Percentiles rank a stretch among this genome's conserved stretches.
Conservation (phyloP, 31 red algal genomes). For the Endocladia muricata region DNA sequence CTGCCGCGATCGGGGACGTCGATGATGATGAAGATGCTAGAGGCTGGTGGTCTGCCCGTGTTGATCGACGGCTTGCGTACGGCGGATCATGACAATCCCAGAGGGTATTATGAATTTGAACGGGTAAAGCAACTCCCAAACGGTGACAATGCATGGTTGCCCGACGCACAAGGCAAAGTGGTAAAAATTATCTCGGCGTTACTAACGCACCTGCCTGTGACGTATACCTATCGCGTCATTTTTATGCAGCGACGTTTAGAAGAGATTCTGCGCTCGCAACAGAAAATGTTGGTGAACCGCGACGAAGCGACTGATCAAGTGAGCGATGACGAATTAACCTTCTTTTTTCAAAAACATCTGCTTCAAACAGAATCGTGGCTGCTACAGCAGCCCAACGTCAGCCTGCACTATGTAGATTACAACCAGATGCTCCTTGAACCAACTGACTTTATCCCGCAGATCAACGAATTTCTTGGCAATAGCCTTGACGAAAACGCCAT, state of each 20-base stretch:
- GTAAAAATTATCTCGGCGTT: background rate
- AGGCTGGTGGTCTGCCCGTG: background rate
- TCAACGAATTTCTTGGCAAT: too few relatives aligned
- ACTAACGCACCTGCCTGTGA: background rate
- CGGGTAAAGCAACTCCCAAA: background rate
- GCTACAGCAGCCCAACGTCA: too few relatives aligned
- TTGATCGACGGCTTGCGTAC: background rate
- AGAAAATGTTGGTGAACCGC: background rate
- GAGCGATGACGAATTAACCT: too few relatives aligned
- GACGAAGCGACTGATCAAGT: too few relatives aligned
- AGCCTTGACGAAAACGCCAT: too few relatives aligned
- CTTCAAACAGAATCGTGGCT: too few relatives aligned
- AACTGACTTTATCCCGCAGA: too few relatives aligned
- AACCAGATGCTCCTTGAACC: too few relatives aligned
- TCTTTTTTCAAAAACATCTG: too few relatives aligned
- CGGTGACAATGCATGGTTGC: background rate
- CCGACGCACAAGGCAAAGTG: background rate
- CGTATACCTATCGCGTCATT: background rate
- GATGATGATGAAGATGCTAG: constrained; percentile 12
- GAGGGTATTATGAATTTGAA: constrained; percentile 15
- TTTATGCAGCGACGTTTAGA: background rate
- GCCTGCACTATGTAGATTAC: too few relatives aligned
- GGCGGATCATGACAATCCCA: constrained; percentile 3
- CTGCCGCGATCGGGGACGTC: constrained; percentile 12
- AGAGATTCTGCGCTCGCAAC: background rate